Conservation (phyloP, 371 early-diverging fungal genomes). For the Rhizopus delemar region DNA sequence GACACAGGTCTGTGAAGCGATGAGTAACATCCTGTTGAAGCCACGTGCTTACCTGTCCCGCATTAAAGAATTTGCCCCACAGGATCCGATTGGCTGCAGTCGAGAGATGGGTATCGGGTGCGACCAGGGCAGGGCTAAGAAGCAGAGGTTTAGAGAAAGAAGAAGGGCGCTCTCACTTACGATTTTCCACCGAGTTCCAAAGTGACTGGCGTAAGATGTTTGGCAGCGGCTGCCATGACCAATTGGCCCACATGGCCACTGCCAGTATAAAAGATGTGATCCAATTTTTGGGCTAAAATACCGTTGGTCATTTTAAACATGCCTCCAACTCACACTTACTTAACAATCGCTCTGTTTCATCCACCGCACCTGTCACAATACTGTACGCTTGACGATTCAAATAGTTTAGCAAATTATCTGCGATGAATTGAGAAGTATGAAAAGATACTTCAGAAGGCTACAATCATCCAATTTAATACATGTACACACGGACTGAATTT, state of each 20-base stretch:
- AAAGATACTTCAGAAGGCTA: conserved; percentile 84
- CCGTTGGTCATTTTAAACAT: background rate
- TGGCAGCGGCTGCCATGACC: conserved; percentile 77
- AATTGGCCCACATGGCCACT: conserved; percentile 78
- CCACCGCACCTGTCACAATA: conserved; percentile 77
- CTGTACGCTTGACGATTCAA: conserved; percentile 66
- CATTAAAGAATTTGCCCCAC: conserved; percentile 37
- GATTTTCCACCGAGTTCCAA: conserved; percentile 89
- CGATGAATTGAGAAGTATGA: conserved; percentile 65
- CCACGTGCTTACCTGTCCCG: conserved; percentile 63
- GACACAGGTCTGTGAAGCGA: conserved; percentile 69
- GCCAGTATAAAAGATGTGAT: conserved; percentile 94
- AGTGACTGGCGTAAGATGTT: conserved; percentile 77
- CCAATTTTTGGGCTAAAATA: conserved; percentile 59
- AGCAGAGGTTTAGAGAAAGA: background rate
- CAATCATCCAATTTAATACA: background rate
- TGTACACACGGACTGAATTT: background rate
- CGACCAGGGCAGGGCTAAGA: background rate
- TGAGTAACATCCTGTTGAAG: background rate
- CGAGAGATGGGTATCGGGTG: background rate
- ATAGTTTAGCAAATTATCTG: conserved; percentile 66
- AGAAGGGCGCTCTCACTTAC: conserved; percentile 22
- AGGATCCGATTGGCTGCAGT: no score
- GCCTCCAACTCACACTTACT: conserved; percentile 18
- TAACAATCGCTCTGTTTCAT: conserved; percentile 73